A percentile compares a stretch with the other conserved stretches of the same genome.
phyloP scores from a whole-genome alignment of 2,329 filamentous ascomycete genomes.

The Aspergillus sergii region DNA sequence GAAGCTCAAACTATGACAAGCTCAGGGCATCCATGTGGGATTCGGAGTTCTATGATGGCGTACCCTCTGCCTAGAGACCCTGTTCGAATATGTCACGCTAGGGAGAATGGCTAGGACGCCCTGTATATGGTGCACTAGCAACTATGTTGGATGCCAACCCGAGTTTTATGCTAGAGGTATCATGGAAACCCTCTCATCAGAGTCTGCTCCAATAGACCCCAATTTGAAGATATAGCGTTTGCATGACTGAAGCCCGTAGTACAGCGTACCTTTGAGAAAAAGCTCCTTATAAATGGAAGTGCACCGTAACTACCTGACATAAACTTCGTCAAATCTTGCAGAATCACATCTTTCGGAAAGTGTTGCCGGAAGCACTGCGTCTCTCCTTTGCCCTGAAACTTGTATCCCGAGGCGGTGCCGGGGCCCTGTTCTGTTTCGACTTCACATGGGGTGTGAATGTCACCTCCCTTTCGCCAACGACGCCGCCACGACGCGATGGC shows the following conservation, averaged over 20 bases:
- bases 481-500: constrained; percentile 34
- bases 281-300: not conserved
- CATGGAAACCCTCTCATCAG: not conserved
- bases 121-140: not conserved
- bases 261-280: not conserved
- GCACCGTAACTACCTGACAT: not conserved
- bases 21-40: not conserved
- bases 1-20: not conserved
- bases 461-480: constrained; percentile 58
- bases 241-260: not conserved
- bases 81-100: not conserved
- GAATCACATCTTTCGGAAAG: constrained; percentile 49
- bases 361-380: constrained; percentile 53
- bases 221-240: not conserved
- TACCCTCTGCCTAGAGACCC: not conserved
- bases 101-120: not conserved
- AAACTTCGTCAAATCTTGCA: not conserved
- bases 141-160: not conserved
- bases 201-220: not conserved
- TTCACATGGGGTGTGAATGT: constrained; percentile 60
- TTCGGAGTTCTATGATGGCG: not conserved
- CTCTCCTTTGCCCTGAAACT: constrained; percentile 44
- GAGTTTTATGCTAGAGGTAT: not conserved
- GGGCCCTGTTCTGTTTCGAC: constrained; percentile 32
- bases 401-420: constrained; percentile 18